These are phyloP conservation scores for Raffaelea arxii DNA, from an alignment of 2,329 filamentous ascomycete genomes.

Conservation along the genomic window DNA sequence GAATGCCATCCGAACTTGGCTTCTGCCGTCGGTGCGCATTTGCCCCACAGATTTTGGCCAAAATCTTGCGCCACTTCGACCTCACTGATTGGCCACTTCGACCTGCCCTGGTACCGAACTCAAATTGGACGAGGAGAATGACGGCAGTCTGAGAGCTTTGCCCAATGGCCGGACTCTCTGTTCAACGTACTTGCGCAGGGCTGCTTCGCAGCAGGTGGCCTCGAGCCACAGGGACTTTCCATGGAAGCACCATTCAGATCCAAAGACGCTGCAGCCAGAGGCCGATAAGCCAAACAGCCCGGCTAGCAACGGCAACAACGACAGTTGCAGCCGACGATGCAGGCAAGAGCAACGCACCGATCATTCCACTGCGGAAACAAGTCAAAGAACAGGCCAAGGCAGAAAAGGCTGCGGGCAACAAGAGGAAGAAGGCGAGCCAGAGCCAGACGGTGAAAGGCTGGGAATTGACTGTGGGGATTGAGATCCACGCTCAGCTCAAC, in stretches of 20 bases:
- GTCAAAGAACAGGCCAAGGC: conserved; percentile 57
- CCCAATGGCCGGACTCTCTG: conserved; percentile 2
- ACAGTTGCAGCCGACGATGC: too few species aligned
- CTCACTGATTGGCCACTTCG: too few species aligned
- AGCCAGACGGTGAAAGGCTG: conserved; percentile 56
- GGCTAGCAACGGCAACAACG: neutral
- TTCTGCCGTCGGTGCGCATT: too few species aligned
- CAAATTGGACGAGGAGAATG: too few species aligned
- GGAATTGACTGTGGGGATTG: conserved; percentile 92
- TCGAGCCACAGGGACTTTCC: too few species aligned
- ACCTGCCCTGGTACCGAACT: too few species aligned
- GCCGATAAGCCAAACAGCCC: neutral
- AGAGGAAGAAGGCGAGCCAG: conserved; percentile 34
- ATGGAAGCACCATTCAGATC: too few species aligned
- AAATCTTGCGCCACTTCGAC: too few species aligned
- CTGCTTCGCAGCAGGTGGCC: neutral
- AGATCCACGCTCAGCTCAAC: conserved; percentile 95
- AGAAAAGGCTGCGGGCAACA: conserved; percentile 31
- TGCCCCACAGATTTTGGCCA: too few species aligned
- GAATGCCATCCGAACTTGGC: too few species aligned
- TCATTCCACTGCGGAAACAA: conserved; percentile 57
- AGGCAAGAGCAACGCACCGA: neutral
- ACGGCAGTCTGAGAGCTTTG: too few species aligned
- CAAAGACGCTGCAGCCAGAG: neutral
- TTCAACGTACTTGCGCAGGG: neutral